Percentiles rank a stretch among this genome's conserved stretches.
phyloP scores from a whole-genome alignment of 306 rosid genomes.

The Geum urbanum region DNA sequence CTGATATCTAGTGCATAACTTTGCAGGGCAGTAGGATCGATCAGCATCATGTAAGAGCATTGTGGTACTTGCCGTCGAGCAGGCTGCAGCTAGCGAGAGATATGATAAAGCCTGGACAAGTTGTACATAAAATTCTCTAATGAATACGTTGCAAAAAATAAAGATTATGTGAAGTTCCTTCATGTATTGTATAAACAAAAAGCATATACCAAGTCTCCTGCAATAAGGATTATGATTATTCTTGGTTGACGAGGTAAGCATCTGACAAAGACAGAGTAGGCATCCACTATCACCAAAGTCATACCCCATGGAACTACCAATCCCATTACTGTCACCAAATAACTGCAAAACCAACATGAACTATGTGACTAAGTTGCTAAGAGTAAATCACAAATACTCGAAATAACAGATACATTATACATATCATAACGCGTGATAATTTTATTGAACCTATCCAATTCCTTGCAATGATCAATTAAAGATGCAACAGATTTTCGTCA shows the following conservation, averaged over 20 bases:
- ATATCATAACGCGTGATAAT: background rate
- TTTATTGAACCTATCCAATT: background rate
- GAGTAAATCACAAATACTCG: background rate
- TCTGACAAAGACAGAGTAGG: slow-evolving; percentile 62
- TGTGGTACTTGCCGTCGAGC: slow-evolving; percentile 67
- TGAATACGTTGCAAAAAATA: background rate
- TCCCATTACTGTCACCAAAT: slow-evolving; percentile 87
- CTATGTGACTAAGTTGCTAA: slow-evolving; percentile 10
- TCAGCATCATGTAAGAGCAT: slow-evolving; percentile 43
- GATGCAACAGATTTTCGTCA: background rate
- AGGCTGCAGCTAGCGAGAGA: slow-evolving; percentile 74
- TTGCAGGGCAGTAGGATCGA: slow-evolving; percentile 41
- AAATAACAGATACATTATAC: background rate
- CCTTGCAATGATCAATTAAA: background rate
- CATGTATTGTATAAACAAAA: background rate
- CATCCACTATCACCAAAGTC: slow-evolving; percentile 72
- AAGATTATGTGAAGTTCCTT: background rate
- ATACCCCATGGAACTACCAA: slow-evolving; percentile 87
- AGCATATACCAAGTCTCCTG: slow-evolving; percentile 71
- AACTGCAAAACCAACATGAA: slow-evolving; percentile 50
- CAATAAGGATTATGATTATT: slow-evolving; percentile 42
- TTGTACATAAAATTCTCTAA: slow-evolving; percentile 2
- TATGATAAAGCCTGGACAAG: slow-evolving; percentile 58
- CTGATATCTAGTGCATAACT: slow-evolving; percentile 64
- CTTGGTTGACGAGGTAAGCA: slow-evolving; percentile 51